Base-by-base conservation (phyloP, 352 stramenopile genomes). In the Thalassiosira livingstoniorum region DNA sequence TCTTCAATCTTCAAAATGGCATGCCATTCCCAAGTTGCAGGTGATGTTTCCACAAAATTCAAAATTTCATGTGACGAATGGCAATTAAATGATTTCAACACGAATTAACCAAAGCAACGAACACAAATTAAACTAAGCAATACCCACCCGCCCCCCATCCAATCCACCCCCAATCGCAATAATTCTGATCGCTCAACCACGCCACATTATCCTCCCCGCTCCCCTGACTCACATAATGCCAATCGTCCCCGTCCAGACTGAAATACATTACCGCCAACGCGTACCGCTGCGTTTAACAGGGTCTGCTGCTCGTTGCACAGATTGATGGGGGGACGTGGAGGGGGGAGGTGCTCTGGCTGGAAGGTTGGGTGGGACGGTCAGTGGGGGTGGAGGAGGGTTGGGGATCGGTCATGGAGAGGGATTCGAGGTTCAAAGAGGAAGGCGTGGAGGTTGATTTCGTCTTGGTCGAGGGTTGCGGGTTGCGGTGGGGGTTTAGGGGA, bases 261-360 rank as follows among this genome's bases (percentile, higher is more conserved):
- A 84, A 90, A 62, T 90, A 90, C 84, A 90, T 84, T 2, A 90
- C 84, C 15, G 79, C 75, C 32, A 87, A 57, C 32, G 80, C 84
- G 51, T 90, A 90, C 29, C 84, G 79, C 47, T 90, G 79, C 45
- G 42, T 85, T 88, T 54, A 88, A 63, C 47, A 82, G 43, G 10
- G 82, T 54, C 35, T 82, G 73, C 15, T 62, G 63, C 15, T 63
- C 75, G 32, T 67, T 64, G 45, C 81, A 87, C 29, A 61, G 57
- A 70, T 88, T 76, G 53, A 85, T 88, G 13, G 80, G 73, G 31
- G 61, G 60, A 65, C 43, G 51, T 18, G 45, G 11, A 32, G 57
- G 25, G 57, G 29, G 31, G 4, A 35, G 1, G 47, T n/a, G 23
- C 27, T 39, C 5, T 61, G 51, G 2, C 57, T 81, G 3, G 75